Evolutionary conservation across 768 basidiomycete species (phyloP).

Genomic region (Hypholoma sublateritium): DNA sequence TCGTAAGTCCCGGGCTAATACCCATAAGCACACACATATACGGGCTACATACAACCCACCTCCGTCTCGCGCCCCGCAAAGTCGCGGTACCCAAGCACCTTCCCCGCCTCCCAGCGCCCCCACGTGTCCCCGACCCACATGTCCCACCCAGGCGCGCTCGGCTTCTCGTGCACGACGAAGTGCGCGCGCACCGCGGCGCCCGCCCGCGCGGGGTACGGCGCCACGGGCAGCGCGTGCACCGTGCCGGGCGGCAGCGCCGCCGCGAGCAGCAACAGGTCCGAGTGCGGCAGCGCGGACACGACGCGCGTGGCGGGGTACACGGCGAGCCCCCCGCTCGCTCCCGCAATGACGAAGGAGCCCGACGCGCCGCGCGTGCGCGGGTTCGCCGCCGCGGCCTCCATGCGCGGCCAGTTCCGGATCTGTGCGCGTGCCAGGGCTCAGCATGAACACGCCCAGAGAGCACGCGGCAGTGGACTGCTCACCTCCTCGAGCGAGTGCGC

Average conservation of each 20-base stretch:
- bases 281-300: slow-evolving; percentile 56
- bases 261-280: slow-evolving; percentile 54
- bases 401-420: slow-evolving; percentile 29
- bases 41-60: slow-evolving; percentile 30
- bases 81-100: slow-evolving; percentile 58
- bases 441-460: too few relatives aligned
- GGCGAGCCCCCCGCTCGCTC: slow-evolving; percentile 30
- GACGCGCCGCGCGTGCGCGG: slow-evolving; percentile 17
- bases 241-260: slow-evolving; percentile 20
- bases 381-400: slow-evolving; percentile 16
- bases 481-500: slow-evolving; percentile 68
- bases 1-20: slow-evolving; percentile 71
- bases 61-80: slow-evolving; percentile 55
- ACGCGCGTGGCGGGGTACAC: slow-evolving; percentile 42
- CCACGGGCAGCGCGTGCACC: slow-evolving; percentile 53
- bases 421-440: slow-evolving; percentile 2
- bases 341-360: slow-evolving; percentile 47
- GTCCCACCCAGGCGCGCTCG: slow-evolving; percentile 39
- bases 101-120: slow-evolving; percentile 53
- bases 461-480: slow-evolving; percentile 6
- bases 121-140: slow-evolving; percentile 55
- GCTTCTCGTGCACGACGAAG: slow-evolving; percentile 47
- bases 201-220: slow-evolving; percentile 56
- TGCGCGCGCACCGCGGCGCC: slow-evolving; percentile 51
- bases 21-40: background rate